phyloP scores from a whole-genome alignment of 1,139 yeast species.

The Suhomyces choctaworum region DNA sequence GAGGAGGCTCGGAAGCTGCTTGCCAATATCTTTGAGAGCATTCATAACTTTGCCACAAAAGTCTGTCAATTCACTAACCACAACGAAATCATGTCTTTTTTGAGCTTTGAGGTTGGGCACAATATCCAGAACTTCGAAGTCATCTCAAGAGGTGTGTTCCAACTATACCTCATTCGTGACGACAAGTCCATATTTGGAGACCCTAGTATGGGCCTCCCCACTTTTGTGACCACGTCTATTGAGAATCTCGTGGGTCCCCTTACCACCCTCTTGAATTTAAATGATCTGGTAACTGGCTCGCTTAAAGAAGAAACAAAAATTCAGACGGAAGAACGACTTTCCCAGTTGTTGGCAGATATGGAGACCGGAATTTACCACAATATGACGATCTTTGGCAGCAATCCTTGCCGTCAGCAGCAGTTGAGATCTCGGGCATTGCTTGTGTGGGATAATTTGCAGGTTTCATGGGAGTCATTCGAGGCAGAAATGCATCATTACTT shows the following conservation, averaged over 20 bases:
- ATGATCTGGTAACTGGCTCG: slow-evolving; percentile 7
- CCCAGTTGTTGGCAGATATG: slow-evolving; percentile 30
- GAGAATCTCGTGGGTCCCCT: slow-evolving; percentile 30
- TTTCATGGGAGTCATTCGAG: slow-evolving; percentile 57
- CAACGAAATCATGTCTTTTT: slow-evolving; percentile 38
- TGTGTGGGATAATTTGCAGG: slow-evolving; percentile 82
- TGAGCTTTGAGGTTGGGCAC: slow-evolving; percentile 33
- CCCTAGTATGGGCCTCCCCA: slow-evolving; percentile 17
- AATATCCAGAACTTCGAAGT: slow-evolving; percentile 42
- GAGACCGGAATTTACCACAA: slow-evolving; percentile 55
- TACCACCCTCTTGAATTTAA: slow-evolving; percentile 16
- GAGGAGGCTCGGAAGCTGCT: slow-evolving; percentile 34
- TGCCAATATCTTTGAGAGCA: slow-evolving; percentile 34
- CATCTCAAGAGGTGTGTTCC: slow-evolving; percentile 61
- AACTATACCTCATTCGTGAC: slow-evolving; percentile 60
- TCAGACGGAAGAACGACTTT: slow-evolving; percentile 13
- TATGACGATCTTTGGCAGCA: slow-evolving; percentile 61
- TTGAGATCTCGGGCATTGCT: slow-evolving; percentile 54
- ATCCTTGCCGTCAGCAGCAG: slow-evolving; percentile 83
- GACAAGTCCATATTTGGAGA: slow-evolving; percentile 51
- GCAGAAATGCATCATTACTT: slow-evolving; percentile 34
- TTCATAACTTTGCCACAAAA: slow-evolving; percentile 24
- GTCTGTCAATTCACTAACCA: slow-evolving; percentile 27
- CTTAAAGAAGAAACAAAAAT: slow-evolving; percentile 10
- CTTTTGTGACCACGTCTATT: slow-evolving; percentile 22